Evolutionary conservation across 176 grass and related monocot species (phyloP), one percentile per base, ranked within the genome.

Genomic region (Pontederia crassipes): DNA sequence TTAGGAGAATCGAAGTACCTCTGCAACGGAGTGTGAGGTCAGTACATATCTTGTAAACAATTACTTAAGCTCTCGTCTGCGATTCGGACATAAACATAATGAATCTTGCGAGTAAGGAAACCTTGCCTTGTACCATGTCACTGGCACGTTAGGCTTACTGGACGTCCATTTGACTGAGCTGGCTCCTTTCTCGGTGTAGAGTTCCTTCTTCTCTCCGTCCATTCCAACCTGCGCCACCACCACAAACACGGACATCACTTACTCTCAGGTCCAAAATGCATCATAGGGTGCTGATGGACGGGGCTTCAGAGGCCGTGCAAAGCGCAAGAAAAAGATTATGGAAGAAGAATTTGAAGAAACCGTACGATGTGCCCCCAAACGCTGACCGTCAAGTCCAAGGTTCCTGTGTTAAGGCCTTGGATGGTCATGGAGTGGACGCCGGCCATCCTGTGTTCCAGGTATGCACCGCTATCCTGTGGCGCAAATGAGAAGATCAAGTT

Each of bases 101-200:
- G 29, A 12, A 11, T 11, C 14, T 61, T n/a, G n/a, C 14, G 12
- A 2, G 5, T 45, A 15, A 0, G 3, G 12, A 61, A 52, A 14
- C 17, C 7, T 64, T 74, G 74, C 70, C 75, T 83, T 78, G 82
- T 98, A 98, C 93, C 93, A 98, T n/a, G 74, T 79, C 28, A 88
- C 49, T 11, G 71, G 77, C 45, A 3, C 48, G 48, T 62, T 68
- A 28, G 28, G 57, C 17, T 51, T 60, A 17, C 79, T 76, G 0
- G 83, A 18, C n/a, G 11, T 57, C 87, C 93, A 98, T 18, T 76
- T 6, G 29, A 89, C 81, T 1, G 61, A 63, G 35, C 17, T 61
- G 46, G 73, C 27, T 68, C 76, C 81, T 64, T 80, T 18, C 45
- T 86, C 80, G 17, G 46, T 66, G 64, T 81, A 57, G 10, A 88